Percentiles rank a stretch among this genome's conserved stretches.
Evolutionary conservation across 2,329 filamentous ascomycete species (phyloP).

Genomic region (Helotiales sp.): DNA sequence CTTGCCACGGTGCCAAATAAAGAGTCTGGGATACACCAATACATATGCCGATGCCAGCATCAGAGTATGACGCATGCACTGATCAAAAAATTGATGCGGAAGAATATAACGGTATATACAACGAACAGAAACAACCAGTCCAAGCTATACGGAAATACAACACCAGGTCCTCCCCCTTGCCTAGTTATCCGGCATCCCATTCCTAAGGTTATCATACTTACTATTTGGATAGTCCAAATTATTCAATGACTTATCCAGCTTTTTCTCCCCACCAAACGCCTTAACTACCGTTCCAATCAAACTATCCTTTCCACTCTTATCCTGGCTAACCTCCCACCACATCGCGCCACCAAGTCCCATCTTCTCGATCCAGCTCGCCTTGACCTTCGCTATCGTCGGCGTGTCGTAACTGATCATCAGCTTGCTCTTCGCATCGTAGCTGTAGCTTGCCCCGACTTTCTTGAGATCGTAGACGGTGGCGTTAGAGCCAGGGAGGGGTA

Average conservation of each 20-base stretch:
- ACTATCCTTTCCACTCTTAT: conserved; percentile 63
- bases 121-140: background rate
- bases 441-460: conserved; percentile 67
- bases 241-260: conserved; percentile 54
- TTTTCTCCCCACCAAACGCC: conserved; percentile 41
- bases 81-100: no score
- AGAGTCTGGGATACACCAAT: background rate
- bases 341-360: conserved; percentile 72
- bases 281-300: conserved; percentile 58
- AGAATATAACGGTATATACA: background rate
- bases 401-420: conserved; percentile 74
- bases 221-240: conserved; percentile 56
- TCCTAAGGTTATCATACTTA: conserved; percentile 55
- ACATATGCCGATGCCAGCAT: background rate
- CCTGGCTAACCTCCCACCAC: conserved; percentile 83
- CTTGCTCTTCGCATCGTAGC: conserved; percentile 62
- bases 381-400: conserved; percentile 42
- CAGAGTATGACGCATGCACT: no score
- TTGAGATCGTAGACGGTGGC: conserved; percentile 58
- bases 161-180: background rate
- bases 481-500: conserved; percentile 64
- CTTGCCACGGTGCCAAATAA: background rate
- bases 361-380: conserved; percentile 41
- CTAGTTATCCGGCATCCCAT: conserved; percentile 40
- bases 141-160: background rate